These are phyloP conservation scores for Fistulifera pelliculosa DNA, from an alignment of 108 stramenopile genomes.

Conservation along the genomic window DNA sequence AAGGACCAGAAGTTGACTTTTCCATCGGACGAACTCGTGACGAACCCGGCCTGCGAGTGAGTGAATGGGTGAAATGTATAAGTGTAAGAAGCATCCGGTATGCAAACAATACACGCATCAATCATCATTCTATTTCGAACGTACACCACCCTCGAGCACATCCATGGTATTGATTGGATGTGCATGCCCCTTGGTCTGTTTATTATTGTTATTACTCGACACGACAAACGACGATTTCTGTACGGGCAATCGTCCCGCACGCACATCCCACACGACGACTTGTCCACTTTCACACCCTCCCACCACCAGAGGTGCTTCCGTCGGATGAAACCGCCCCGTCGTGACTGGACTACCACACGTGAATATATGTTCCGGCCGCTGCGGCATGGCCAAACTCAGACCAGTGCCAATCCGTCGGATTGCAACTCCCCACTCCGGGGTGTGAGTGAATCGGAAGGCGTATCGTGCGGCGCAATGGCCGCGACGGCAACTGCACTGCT, in stretches of 20 bases:
- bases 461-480: slow-evolving; percentile 48
- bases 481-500: slow-evolving; percentile 30
- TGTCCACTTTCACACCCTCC: slow-evolving; percentile 79
- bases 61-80: too few relatives aligned
- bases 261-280: slow-evolving; percentile 79
- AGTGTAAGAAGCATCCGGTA: neutral
- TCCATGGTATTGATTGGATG: slow-evolving; percentile 62
- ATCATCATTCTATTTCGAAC: slow-evolving; percentile 13
- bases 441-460: slow-evolving; percentile 54
- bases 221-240: slow-evolving; percentile 46
- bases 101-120: neutral
- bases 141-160: slow-evolving; percentile 58
- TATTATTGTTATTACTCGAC: slow-evolving; percentile 10
- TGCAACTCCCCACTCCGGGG: slow-evolving; percentile 39
- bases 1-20: slow-evolving; percentile 76
- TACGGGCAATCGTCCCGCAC: slow-evolving; percentile 76
- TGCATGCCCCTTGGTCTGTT: slow-evolving; percentile 42
- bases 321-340: slow-evolving; percentile 65
- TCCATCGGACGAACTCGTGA: slow-evolving; percentile 68
- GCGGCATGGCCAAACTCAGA: slow-evolving; percentile 78
- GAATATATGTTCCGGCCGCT: slow-evolving; percentile 80
- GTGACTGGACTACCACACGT: slow-evolving; percentile 76
- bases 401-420: slow-evolving; percentile 64
- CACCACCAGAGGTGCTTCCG: slow-evolving; percentile 69
- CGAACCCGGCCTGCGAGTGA: slow-evolving; percentile 47